A percentile compares a stretch with the other conserved stretches of the same genome.
These are phyloP conservation scores for Coemansia javaensis DNA, from an alignment of 192 early-diverging fungal species.

Conservation along the genomic window DNA sequence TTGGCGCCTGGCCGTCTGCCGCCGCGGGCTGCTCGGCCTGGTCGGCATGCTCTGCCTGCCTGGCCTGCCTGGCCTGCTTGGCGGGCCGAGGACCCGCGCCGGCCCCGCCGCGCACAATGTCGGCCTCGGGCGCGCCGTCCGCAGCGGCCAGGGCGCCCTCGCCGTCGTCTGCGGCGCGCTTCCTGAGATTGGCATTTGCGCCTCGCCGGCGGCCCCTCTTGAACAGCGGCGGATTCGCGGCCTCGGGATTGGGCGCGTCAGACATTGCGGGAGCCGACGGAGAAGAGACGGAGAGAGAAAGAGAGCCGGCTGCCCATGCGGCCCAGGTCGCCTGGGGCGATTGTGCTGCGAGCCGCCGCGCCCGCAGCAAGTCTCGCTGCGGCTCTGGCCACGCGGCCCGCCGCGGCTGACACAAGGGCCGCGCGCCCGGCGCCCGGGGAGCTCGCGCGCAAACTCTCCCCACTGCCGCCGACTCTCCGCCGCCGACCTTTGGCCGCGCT, in stretches of 20 bases:
- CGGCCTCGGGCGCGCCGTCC: constrained; percentile 24
- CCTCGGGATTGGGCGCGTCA: not conserved
- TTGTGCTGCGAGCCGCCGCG: too few relatives aligned
- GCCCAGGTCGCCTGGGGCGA: too few relatives aligned
- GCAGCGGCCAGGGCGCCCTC: constrained; percentile 9
- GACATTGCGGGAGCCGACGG: constrained; percentile 4
- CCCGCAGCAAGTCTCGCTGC: too few relatives aligned
- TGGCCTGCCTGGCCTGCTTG: constrained; percentile 42
- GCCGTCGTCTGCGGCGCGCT: constrained; percentile 25
- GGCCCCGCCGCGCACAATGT: constrained; percentile 15
- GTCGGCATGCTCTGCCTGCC: constrained; percentile 4
- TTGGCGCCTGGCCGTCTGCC: constrained; percentile 21
- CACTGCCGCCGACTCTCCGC: too few relatives aligned
- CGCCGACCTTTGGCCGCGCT: too few relatives aligned
- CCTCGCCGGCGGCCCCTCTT: constrained; percentile 49
- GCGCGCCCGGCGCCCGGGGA: too few relatives aligned
- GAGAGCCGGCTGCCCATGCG: not conserved
- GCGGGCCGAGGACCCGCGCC: constrained; percentile 40
- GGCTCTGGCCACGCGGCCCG: too few relatives aligned
- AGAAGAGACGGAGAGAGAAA: too few relatives aligned
- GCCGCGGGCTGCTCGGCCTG: constrained; percentile 1
- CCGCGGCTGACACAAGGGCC: too few relatives aligned
- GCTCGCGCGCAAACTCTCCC: too few relatives aligned
- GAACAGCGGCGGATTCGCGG: constrained; percentile 7
- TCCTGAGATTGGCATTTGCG: constrained; percentile 34